Conservation (phyloP, 179 eudicot species). For the Drosera spatulata region DNA sequence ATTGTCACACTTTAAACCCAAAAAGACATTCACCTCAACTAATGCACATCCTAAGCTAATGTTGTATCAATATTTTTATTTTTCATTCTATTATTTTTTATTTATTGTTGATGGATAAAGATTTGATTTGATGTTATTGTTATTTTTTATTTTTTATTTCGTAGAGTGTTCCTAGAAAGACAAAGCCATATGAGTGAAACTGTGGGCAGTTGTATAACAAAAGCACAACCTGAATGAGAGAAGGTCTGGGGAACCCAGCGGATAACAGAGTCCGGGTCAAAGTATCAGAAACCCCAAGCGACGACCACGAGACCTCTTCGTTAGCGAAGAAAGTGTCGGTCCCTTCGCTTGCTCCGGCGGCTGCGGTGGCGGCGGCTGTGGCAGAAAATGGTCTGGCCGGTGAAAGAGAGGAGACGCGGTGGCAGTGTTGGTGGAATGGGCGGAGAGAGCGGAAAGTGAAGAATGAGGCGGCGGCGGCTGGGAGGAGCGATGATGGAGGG, state of each 20-base stretch:
- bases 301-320: conserved; percentile 63
- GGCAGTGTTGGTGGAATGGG: no score
- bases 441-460: no score
- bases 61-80: no score
- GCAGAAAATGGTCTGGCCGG: not conserved
- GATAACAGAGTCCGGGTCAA: conserved; percentile 43
- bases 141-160: not conserved
- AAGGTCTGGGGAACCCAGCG: conserved; percentile 55
- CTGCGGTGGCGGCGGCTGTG: not conserved
- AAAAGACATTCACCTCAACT: no score
- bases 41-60: no score
- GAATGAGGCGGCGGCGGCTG: no score
- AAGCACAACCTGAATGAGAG: conserved; percentile 56
- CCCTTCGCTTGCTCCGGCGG: conserved; percentile 2
- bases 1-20: no score
- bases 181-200: not conserved
- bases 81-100: no score
- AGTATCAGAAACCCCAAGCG: conserved; percentile 54
- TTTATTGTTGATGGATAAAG: no score
- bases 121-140: no score
- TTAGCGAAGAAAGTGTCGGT: conserved; percentile 55
- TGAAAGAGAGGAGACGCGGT: not conserved
- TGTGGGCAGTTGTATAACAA: not conserved
- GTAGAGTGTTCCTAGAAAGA: not conserved
- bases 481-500: no score